phyloP scores from a whole-genome alignment of 2,329 filamentous ascomycete genomes.

The Aciculosporium take region DNA sequence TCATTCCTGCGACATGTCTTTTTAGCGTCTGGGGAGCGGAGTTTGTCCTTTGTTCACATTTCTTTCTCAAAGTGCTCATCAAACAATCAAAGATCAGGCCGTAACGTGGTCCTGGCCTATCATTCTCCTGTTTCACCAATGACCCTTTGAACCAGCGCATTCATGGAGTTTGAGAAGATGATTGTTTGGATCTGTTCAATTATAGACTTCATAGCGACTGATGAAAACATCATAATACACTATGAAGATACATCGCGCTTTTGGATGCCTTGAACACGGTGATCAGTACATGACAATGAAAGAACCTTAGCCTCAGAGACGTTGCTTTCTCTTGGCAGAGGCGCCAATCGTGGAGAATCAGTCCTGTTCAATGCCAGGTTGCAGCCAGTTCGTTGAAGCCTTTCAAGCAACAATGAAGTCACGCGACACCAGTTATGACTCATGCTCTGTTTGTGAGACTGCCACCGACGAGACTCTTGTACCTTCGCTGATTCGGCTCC shows the following conservation, averaged over 20 bases:
- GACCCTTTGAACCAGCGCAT: background rate
- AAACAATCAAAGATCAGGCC: background rate
- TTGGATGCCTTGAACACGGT: background rate
- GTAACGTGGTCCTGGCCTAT: background rate
- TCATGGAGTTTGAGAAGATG: background rate
- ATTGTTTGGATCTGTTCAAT: background rate
- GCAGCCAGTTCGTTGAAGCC: background rate
- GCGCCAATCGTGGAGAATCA: background rate
- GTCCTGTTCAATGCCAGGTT: background rate
- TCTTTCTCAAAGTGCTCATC: background rate
- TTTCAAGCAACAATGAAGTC: background rate
- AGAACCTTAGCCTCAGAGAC: background rate
- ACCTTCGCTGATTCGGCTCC: constrained; percentile 32
- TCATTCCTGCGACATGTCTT: background rate
- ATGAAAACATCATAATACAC: background rate
- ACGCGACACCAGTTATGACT: constrained; percentile 1
- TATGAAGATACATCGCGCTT: background rate
- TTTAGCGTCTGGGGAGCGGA: background rate
- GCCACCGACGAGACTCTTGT: constrained; percentile 39
- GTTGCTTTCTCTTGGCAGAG: background rate
- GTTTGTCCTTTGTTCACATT: background rate
- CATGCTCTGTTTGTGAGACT: constrained; percentile 29
- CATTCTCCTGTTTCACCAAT: background rate
- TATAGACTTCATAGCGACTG: background rate
- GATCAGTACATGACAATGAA: background rate